Evolutionary conservation across 768 basidiomycete genomes (phyloP), one percentile per base, ranked within the genome.

Genomic region (Boletus rufocinnamomeus): DNA sequence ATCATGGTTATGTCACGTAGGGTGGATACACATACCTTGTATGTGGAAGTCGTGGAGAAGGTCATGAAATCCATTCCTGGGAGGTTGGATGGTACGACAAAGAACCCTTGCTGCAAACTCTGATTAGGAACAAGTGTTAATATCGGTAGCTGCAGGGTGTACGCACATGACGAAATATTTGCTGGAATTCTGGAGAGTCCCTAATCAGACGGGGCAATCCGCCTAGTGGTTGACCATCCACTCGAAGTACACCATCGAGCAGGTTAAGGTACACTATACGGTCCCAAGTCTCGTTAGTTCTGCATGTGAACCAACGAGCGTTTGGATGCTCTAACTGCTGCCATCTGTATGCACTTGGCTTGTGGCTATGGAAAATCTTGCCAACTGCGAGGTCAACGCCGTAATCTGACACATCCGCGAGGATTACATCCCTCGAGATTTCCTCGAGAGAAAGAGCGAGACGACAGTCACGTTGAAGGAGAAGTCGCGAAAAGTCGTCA

Each of bases 391-490:
- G 45, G 38, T 68, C 66, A 3, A 67, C 16, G 1, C 61, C 61
- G 6, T 55, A 50, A 35, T 54, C 40, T n/a, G 53, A 47, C 0
- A 17, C 13, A 25, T 58, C 53, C 0, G 41, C 21, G 0, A 52
- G 34, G 7, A 58, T 61, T 3, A 14, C 13, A 30, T 43, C 21
- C 1, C 38, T 28, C 27, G 61, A 9, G 2, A 55, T 17, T 0
- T 40, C 32, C 45, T 72, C 66, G 14, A 74, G 17, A 4, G 48
- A 32, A 19, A 59, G 50, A 6, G 70, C 59, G 6, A 73, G 45
- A 38, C 67, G 65, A 21, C 58, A 23, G 37, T 75, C 66, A 4
- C 71, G 63, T 19, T 61, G 47, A 21, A 66, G 46, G 21, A 66
- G 48, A 1, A 30, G 30, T 30, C 9, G 8, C 9, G 30, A 9